Evolutionary conservation across 768 basidiomycete genomes (phyloP).

Genomic region (Tulasnella sp.): DNA sequence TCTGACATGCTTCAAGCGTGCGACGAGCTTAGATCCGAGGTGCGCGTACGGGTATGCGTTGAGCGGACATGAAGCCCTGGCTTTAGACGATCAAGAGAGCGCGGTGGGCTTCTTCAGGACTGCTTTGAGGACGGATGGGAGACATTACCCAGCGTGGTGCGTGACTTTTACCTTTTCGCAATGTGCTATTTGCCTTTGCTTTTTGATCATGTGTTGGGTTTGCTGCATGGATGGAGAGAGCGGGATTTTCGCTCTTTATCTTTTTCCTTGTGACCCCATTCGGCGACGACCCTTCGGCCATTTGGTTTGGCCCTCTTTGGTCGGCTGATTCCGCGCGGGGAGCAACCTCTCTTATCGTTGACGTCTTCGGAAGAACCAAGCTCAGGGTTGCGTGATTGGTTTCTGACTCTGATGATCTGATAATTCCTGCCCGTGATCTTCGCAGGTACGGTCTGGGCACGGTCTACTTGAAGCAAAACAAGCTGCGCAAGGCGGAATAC

Average conservation of each 20-base stretch:
- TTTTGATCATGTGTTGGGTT: no score
- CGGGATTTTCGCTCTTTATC: no score
- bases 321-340: no score
- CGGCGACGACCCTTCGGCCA: constrained; percentile 20
- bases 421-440: neutral
- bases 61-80: constrained; percentile 89
- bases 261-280: neutral
- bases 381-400: no score
- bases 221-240: neutral
- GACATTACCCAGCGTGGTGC: constrained; percentile 98
- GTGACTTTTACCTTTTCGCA: constrained; percentile 28
- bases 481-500: constrained; percentile 87
- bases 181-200: no score
- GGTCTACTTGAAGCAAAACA: constrained; percentile 91
- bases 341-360: constrained; percentile 20
- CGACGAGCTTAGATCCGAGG: constrained; percentile 74
- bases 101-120: constrained; percentile 87
- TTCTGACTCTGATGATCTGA: constrained; percentile 1
- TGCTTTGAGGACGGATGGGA: constrained; percentile 79
- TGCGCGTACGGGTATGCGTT: constrained; percentile 95
- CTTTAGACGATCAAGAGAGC: constrained; percentile 85
- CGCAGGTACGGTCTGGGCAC: constrained; percentile 95
- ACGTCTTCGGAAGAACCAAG: constrained; percentile 1
- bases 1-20: constrained; percentile 86
- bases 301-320: constrained; percentile 1